Evolutionary conservation across 2,329 filamentous ascomycete genomes (phyloP), one percentile per base, ranked within the genome.

Genomic region (Colletotrichum sp.): DNA sequence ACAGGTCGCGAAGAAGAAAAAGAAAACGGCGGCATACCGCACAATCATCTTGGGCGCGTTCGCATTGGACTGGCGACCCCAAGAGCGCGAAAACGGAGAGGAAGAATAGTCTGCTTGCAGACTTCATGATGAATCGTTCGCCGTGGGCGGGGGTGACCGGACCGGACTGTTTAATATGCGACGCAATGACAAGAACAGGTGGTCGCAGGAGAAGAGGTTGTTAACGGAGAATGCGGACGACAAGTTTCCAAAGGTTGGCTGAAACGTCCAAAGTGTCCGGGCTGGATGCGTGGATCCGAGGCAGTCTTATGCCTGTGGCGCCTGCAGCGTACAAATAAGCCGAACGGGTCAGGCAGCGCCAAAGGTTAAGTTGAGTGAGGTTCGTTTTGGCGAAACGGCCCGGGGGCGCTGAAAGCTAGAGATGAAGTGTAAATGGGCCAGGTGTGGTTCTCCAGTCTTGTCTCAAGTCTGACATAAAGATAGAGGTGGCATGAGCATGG

Each of bases 81-180:
- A 88, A 91, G 75, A 92, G 88, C 76, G 90, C 85, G 83, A 92
- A 91, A 75, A 92, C 82, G 36, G 88, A 88, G 77, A 92, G 86
- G 80, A 88, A 92, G 80, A 92, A 91, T 68, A 90, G 84, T 79
- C 87, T 88, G 78, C 87, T 86, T 52, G 89, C 89, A 79, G 89
- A 84, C 82, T 86, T 90, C 90, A 92, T 92, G 78, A 76, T 80
- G 55, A 16, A 59, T 6, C 12, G 24, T 26, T n/a, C 36, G 30
- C 18, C n/a, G 36, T 26, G 24, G 34, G 71, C 44, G 71, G 39
- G 44, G 34, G 15, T 36, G 69, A 57, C 55, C 39, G 49, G 26
- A 44, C 24, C 18, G 63, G 39, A 32, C 18, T 24, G 28, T 55
- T 69, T 68, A 71, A 66, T 69, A 65, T 60, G 65, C 64, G 7